Conservation (phyloP, 2,329 filamentous ascomycete genomes). For the Calonectria hawksworthii region DNA sequence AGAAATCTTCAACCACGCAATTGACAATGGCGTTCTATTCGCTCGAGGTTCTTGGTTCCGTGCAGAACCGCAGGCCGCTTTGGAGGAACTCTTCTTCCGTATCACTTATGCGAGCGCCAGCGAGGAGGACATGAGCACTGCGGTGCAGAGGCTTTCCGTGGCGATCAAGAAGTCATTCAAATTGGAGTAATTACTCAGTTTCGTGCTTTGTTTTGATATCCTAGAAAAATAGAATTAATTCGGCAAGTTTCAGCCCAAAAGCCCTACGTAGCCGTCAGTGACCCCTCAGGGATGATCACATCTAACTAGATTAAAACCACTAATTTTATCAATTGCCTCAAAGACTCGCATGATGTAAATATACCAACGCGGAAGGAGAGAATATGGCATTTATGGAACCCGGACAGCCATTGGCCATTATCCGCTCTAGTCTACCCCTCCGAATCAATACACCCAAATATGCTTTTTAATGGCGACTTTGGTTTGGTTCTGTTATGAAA, state of each 20-base stretch:
- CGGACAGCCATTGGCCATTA: too few species aligned
- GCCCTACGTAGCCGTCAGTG: neutral
- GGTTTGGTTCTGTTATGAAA: too few species aligned
- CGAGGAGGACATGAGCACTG: neutral
- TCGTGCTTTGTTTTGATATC: neutral
- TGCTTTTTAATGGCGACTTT: too few species aligned
- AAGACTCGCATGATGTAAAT: too few species aligned
- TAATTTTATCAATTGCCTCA: too few species aligned
- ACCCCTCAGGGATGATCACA: neutral
- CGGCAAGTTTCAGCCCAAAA: neutral
- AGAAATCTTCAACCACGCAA: neutral
- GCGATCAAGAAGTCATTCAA: neutral
- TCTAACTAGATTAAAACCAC: too few species aligned
- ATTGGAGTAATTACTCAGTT: neutral
- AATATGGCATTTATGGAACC: too few species aligned
- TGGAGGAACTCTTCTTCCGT: conserved; percentile 2
- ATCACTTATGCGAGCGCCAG: neutral
- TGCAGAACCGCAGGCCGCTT: neutral
- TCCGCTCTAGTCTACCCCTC: too few species aligned
- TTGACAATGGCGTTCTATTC: neutral
- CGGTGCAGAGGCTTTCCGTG: neutral
- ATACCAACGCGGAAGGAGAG: too few species aligned
- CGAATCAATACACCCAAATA: too few species aligned
- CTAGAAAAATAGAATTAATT: neutral
- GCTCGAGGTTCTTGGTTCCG: neutral